A percentile compares a stretch with the other conserved stretches of the same genome.
Evolutionary conservation across 1,284 basidiomycete genomes (phyloP).

Genomic region (Trametes pubescens): DNA sequence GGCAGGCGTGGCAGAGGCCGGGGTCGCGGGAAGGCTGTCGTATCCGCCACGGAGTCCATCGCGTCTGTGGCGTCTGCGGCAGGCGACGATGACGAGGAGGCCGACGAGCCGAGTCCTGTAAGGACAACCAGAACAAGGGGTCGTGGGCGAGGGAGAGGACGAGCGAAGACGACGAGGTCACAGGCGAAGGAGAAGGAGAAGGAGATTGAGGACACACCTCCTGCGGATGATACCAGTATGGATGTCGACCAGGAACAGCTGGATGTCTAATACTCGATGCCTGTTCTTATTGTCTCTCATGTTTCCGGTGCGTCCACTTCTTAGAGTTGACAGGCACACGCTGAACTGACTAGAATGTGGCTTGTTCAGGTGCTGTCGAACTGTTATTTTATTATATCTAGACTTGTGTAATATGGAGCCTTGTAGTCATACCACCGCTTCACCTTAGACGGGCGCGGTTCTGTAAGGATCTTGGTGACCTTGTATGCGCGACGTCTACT

Average conservation of each 20-base stretch:
- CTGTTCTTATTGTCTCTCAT: background rate
- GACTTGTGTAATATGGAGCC: slow-evolving; percentile 13
- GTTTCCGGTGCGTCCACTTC: background rate
- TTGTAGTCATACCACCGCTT: slow-evolving; percentile 5
- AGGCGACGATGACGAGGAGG: slow-evolving; percentile 33
- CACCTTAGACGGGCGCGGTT: background rate
- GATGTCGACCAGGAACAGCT: slow-evolving; percentile 28
- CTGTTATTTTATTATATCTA: slow-evolving; percentile 21
- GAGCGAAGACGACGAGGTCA: slow-evolving; percentile 25
- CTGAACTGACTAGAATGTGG: background rate
- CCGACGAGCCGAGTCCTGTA: slow-evolving; percentile 31
- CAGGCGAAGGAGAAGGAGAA: slow-evolving; percentile 29
- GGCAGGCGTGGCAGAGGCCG: slow-evolving; percentile 30
- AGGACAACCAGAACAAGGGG: slow-evolving; percentile 29
- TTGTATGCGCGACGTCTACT: background rate
- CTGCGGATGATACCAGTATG: slow-evolving; percentile 30
- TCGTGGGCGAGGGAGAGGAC: slow-evolving; percentile 35
- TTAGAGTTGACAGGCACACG: no score
- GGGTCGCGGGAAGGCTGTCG: slow-evolving; percentile 23
- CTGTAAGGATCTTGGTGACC: background rate
- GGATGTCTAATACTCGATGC: slow-evolving; percentile 7
- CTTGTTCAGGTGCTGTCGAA: background rate
- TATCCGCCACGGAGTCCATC: slow-evolving; percentile 20
- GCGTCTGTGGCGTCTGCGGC: slow-evolving; percentile 7
- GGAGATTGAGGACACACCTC: slow-evolving; percentile 32